phyloP scores from a whole-genome alignment of 75 land plant species.

The Picea sitchensis region DNA sequence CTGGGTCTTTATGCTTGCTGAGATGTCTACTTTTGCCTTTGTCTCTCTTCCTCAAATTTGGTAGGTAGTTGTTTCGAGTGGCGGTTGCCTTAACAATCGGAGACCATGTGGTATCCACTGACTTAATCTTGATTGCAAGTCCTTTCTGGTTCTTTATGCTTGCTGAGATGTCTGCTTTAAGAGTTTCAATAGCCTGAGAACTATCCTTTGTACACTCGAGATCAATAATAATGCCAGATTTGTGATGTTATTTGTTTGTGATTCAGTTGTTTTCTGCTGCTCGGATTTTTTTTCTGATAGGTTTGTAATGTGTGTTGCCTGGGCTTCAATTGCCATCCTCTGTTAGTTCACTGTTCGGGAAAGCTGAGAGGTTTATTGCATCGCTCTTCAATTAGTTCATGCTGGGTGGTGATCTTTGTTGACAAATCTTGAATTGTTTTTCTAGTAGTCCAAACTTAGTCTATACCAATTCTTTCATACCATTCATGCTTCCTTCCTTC shows the following conservation, averaged over 20 bases:
- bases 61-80: neutral
- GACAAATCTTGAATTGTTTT: no score
- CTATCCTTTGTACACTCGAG: neutral
- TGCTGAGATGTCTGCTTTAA: neutral
- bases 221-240: neutral
- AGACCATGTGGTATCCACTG: neutral
- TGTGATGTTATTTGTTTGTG: neutral
- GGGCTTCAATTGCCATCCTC: neutral
- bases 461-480: no score
- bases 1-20: neutral
- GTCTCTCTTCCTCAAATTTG: no score
- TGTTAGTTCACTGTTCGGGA: neutral
- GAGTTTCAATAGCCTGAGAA: neutral
- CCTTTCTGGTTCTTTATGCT: neutral
- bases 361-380: neutral
- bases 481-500: no score
- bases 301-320: neutral
- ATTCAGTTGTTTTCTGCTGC: neutral
- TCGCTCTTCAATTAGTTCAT: no score
- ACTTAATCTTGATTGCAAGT: neutral
- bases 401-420: no score
- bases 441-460: no score
- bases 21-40: neutral
- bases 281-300: neutral
- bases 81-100: neutral